A percentile compares a stretch with the other conserved stretches of the same genome.
These are phyloP conservation scores for Wallacemonas sp. DNA, from an alignment of 208 protist genomes.

Conservation along the genomic window DNA sequence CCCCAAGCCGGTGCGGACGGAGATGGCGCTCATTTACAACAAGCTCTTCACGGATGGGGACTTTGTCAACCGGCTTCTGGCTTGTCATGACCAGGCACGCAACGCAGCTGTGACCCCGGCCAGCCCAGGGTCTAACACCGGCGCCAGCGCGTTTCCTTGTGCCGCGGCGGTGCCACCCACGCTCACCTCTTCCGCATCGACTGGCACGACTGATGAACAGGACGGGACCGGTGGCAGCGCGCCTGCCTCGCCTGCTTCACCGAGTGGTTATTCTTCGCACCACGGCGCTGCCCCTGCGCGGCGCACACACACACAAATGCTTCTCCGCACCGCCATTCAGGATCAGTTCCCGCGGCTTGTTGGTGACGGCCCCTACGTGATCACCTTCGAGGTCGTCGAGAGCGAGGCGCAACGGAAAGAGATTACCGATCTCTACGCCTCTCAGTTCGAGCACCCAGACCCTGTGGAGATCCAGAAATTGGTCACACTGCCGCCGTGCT, in stretches of 20 bases:
- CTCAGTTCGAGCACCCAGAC: conserved; percentile 83
- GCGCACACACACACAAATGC: conserved; percentile 63
- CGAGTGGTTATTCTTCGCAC: neutral
- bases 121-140: neutral
- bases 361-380: conserved; percentile 54
- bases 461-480: conserved; percentile 64
- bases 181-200: too few species aligned
- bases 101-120: neutral
- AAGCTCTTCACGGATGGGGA: conserved; percentile 66
- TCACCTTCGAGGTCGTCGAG: conserved; percentile 69
- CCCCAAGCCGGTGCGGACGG: conserved; percentile 43
- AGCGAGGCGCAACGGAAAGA: conserved; percentile 52
- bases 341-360: conserved; percentile 76
- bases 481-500: conserved; percentile 64
- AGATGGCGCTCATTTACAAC: conserved; percentile 72
- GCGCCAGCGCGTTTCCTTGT: neutral
- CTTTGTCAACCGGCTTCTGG: conserved; percentile 77
- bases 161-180: neutral
- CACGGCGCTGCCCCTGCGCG: conserved; percentile 20
- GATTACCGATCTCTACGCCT: conserved; percentile 77
- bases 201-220: neutral
- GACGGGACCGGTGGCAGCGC: neutral
- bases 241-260: neutral
- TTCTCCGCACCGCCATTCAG: conserved; percentile 78
- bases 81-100: conserved; percentile 42